Percentiles rank a stretch among this genome's conserved stretches.
Evolutionary conservation across 2,329 filamentous ascomycete genomes (phyloP).

Genomic region (Sordariomycetes sp.): DNA sequence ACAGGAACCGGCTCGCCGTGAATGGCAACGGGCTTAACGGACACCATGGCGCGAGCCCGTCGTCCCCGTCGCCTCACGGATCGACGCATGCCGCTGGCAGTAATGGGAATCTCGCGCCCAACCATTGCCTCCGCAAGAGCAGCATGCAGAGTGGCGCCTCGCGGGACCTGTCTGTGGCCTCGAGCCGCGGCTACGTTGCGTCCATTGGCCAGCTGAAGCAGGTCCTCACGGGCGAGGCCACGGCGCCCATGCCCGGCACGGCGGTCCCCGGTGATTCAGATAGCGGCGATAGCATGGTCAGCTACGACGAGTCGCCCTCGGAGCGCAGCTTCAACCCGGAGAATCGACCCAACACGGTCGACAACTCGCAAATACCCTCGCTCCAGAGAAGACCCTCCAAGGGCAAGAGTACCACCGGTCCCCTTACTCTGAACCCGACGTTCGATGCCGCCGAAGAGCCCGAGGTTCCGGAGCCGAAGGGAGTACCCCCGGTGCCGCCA

Average conservation of each 20-base stretch:
- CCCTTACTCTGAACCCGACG: slow-evolving; percentile 31
- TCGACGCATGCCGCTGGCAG: slow-evolving; percentile 28
- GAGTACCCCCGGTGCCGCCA: slow-evolving; percentile 46
- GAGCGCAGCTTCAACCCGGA: slow-evolving; percentile 51
- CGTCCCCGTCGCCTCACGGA: slow-evolving; percentile 26
- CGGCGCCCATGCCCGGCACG: slow-evolving; percentile 24
- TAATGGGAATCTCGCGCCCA: slow-evolving; percentile 18
- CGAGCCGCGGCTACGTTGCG: slow-evolving; percentile 39
- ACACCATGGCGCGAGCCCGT: slow-evolving; percentile 18
- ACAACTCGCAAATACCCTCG: slow-evolving; percentile 14
- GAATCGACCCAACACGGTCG: slow-evolving; percentile 17
- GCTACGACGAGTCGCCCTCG: slow-evolving; percentile 57
- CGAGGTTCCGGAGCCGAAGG: slow-evolving; percentile 17
- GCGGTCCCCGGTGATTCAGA: slow-evolving; percentile 28
- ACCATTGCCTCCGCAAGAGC: slow-evolving; percentile 38
- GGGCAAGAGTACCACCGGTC: slow-evolving; percentile 9
- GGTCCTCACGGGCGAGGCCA: slow-evolving; percentile 42
- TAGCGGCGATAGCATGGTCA: slow-evolving; percentile 59
- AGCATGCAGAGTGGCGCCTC: slow-evolving; percentile 43
- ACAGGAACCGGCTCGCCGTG: slow-evolving; percentile 46
- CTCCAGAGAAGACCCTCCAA: slow-evolving; percentile 5
- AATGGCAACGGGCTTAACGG: slow-evolving; percentile 32
- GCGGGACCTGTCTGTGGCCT: slow-evolving; percentile 25
- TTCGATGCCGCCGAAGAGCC: slow-evolving; percentile 12
- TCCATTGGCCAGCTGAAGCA: slow-evolving; percentile 55